These are phyloP conservation scores for Sanguinoderma infundibulare DNA, from an alignment of 1,284 basidiomycete genomes.

Conservation along the genomic window DNA sequence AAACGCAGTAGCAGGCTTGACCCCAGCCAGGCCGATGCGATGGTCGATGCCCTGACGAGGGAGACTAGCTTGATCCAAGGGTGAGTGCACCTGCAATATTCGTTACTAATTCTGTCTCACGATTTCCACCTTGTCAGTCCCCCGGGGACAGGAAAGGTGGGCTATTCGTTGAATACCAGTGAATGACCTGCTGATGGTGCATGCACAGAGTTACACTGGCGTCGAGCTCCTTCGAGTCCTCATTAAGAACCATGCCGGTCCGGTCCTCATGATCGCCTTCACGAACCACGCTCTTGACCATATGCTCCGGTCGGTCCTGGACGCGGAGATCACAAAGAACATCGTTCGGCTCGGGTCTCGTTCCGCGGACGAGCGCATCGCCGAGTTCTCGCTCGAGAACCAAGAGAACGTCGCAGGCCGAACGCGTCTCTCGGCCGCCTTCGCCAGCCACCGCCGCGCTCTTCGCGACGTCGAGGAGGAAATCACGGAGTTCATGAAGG, in stretches of 20 bases:
- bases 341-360: conserved; percentile 69
- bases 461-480: conserved; percentile 51
- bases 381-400: conserved; percentile 59
- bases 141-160: conserved; percentile 77
- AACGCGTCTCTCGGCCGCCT: conserved; percentile 44
- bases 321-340: conserved; percentile 61
- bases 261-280: conserved; percentile 71
- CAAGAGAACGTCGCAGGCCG: conserved; percentile 50
- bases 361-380: conserved; percentile 61
- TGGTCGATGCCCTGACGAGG: conserved; percentile 60
- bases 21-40: conserved; percentile 67
- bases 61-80: conserved; percentile 75
- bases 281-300: conserved; percentile 82
- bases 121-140: conserved; percentile 45
- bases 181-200: neutral
- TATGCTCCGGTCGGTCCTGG: conserved; percentile 62
- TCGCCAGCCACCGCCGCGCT: conserved; percentile 38
- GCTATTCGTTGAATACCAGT: neutral
- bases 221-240: conserved; percentile 68
- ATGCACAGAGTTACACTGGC: conserved; percentile 62
- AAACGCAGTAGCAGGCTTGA: conserved; percentile 56
- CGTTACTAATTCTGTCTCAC: neutral
- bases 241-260: conserved; percentile 51
- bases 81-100: conserved; percentile 43
- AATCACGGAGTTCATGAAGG: conserved; percentile 49